These are phyloP conservation scores for Sutorius eximius DNA, from an alignment of 1,284 basidiomycete genomes.

Conservation along the genomic window DNA sequence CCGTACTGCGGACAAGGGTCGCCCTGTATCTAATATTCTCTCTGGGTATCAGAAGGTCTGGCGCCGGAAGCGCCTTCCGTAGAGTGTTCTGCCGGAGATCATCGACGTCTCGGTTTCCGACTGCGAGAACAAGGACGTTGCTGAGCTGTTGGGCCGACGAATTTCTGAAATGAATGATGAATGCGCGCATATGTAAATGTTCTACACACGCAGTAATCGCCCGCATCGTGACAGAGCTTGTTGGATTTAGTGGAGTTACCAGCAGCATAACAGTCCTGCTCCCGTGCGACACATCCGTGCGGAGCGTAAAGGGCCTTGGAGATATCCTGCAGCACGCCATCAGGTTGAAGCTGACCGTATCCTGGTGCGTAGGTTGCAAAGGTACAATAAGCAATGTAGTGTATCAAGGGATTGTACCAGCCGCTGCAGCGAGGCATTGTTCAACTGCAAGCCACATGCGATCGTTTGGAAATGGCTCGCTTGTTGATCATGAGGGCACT, in stretches of 20 bases:
- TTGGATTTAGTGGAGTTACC: constrained; percentile 46
- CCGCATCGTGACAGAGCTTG: constrained; percentile 48
- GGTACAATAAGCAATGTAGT: constrained; percentile 58
- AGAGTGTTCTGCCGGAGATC: constrained; percentile 59
- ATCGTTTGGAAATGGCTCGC: constrained; percentile 26
- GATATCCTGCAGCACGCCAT: constrained; percentile 45
- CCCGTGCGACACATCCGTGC: constrained; percentile 53
- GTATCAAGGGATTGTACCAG: constrained; percentile 66
- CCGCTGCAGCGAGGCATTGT: constrained; percentile 41
- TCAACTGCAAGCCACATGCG: neutral
- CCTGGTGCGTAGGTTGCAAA: constrained; percentile 63
- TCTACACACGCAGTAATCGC: constrained; percentile 54
- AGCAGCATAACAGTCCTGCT: constrained; percentile 54
- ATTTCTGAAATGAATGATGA: neutral
- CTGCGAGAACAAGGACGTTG: constrained; percentile 49
- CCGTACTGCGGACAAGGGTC: constrained; percentile 93
- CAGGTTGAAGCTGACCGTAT: constrained; percentile 58
- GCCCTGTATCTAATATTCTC: too few relatives aligned
- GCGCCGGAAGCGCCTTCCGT: too few relatives aligned
- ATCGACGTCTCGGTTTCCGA: constrained; percentile 52
- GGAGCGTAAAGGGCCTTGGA: constrained; percentile 48
- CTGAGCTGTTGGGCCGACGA: constrained; percentile 36
- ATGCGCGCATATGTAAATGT: neutral
- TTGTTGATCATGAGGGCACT: constrained; percentile 56
- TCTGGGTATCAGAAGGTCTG: too few relatives aligned